These are phyloP conservation scores for Mycena sp. DNA, from an alignment of 1,284 basidiomycete species.

Conservation along the genomic window DNA sequence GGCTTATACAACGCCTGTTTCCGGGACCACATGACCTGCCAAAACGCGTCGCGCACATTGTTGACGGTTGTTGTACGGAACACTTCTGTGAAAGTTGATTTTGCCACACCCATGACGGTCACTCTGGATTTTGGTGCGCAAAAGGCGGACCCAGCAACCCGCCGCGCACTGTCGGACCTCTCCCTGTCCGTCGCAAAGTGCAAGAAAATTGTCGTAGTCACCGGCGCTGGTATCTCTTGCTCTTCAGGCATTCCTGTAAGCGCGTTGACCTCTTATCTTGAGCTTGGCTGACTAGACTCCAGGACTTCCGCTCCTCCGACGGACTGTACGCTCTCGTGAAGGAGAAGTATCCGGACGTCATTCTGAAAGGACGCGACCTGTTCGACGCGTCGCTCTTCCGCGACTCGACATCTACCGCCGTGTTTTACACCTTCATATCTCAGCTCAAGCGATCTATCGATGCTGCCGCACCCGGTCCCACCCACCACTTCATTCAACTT, in stretches of 20 bases:
- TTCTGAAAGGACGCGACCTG: constrained; percentile 89
- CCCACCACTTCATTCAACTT: constrained; percentile 89
- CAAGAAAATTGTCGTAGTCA: constrained; percentile 87
- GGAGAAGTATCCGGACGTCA: constrained; percentile 81
- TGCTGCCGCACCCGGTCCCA: constrained; percentile 81
- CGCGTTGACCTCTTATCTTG: constrained; percentile 23
- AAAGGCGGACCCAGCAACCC: constrained; percentile 57
- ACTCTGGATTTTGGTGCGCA: constrained; percentile 62
- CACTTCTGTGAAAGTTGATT: background rate
- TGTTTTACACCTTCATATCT: constrained; percentile 96
- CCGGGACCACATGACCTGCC: background rate
- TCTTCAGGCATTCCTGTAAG: constrained; percentile 92
- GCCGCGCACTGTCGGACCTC: constrained; percentile 70
- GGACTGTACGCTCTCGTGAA: constrained; percentile 92
- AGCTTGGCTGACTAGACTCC: constrained; percentile 15
- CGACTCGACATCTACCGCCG: constrained; percentile 84
- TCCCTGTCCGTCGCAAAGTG: constrained; percentile 83
- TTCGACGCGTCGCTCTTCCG: constrained; percentile 91
- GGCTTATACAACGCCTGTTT: too few relatives aligned
- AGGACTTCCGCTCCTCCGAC: constrained; percentile 93
- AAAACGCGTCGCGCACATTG: constrained; percentile 8
- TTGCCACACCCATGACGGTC: constrained; percentile 55
- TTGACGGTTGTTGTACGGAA: background rate
- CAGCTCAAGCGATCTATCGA: constrained; percentile 88
- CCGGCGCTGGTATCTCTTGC: constrained; percentile 93